phyloP scores from a whole-genome alignment of 805 yeast species.

The Tetrapisispora phaffii region DNA sequence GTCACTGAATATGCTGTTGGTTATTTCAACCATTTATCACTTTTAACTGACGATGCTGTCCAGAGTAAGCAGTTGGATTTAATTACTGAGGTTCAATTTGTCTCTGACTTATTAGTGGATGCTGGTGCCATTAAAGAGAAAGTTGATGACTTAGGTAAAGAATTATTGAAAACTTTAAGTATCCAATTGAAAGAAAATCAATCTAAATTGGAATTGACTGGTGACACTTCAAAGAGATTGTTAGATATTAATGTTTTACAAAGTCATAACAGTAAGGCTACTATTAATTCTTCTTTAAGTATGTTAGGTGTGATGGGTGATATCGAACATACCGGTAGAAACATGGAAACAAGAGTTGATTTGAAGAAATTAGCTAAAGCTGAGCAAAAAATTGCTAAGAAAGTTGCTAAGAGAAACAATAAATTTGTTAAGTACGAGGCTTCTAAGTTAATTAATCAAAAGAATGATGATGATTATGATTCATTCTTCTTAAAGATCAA shows the following conservation, averaged over 20 bases:
- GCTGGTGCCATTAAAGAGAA: conserved; percentile 72
- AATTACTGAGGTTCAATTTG: conserved; percentile 54
- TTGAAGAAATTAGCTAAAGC: conserved; percentile 95
- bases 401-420: conserved; percentile 80
- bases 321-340: conserved; percentile 84
- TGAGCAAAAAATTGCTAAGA: conserved; percentile 93
- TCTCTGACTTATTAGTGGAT: conserved; percentile 53
- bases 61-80: conserved; percentile 63
- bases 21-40: conserved; percentile 73
- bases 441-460: conserved; percentile 69
- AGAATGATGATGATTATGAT: conserved; percentile 71
- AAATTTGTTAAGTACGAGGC: conserved; percentile 85
- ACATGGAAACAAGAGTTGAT: conserved; percentile 89
- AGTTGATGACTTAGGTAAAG: conserved; percentile 39
- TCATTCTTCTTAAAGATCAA: conserved; percentile 90
- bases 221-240: conserved; percentile 82
- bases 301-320: conserved; percentile 70
- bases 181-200: conserved; percentile 54
- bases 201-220: conserved; percentile 66
- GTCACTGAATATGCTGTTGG: conserved; percentile 88
- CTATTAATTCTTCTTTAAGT: conserved; percentile 65
- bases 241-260: conserved; percentile 67
- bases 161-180: conserved; percentile 39
- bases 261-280: conserved; percentile 53
- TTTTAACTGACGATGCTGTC: conserved; percentile 73